Evolutionary conservation across 352 stramenopile species (phyloP), one percentile per base, ranked within the genome.

Genomic region (Porosira glacialis): DNA sequence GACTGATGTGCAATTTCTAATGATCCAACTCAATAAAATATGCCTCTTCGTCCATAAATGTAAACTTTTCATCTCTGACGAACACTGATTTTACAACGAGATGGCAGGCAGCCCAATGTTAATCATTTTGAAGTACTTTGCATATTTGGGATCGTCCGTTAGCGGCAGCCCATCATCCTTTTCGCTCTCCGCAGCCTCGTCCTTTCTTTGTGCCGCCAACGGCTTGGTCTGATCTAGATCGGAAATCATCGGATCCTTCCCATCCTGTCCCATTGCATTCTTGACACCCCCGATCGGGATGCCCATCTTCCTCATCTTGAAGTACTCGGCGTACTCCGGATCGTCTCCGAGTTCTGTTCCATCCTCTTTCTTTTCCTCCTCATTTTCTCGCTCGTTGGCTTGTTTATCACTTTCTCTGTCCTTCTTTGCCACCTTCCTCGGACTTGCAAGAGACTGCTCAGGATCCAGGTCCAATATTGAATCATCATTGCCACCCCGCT

Each of bases 221-320:
- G n/a, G n/a, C n/a, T n/a, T n/a, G n/a, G n/a, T n/a, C n/a, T n/a
- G 81, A 59, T 91, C 87, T 31, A 88, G 50, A 64, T 92, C 81
- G 65, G 92, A 80, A 10, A 90, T 80, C 15, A 45, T 47, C 21
- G 83, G 70, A 59, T 91, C 83, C 22, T 89, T 60, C 13, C 79
- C 83, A 61, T 93, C 93, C 28, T 92, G 86, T 21, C 66, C 80
- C 80, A 97, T 90, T 58, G 96, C 96, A 80, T 96, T 88, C 78
- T 97, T 94, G 8, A 98, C 93, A 59, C 96, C 93, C 64, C 92
- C 93, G 0, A 87, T 47, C 0, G 83, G 86, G 5, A 92, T 56
- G 5, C 83, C 75, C 58, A 90, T 87, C 39, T 68, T 75, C 2
- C 87, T 26, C 86, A 92, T 90, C 49, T 81, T 89, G 60, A 88